These are phyloP conservation scores for Zoysia matrella DNA, from an alignment of 202 grass and related monocot genomes.

Conservation along the genomic window DNA sequence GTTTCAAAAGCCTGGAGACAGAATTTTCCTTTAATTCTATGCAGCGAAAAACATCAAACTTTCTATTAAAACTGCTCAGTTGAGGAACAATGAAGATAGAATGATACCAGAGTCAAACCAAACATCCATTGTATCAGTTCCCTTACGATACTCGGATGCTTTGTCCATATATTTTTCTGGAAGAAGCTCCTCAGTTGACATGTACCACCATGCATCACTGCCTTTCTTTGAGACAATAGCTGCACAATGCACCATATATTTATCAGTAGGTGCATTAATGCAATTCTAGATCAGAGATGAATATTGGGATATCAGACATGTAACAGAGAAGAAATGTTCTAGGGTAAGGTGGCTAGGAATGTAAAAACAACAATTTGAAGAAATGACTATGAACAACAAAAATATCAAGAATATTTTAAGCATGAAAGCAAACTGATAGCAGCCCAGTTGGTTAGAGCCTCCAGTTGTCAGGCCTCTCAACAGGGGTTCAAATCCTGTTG, in stretches of 20 bases:
- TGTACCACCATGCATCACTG: conserved; percentile 96
- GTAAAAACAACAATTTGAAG: neutral
- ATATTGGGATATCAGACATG: conserved; percentile 15
- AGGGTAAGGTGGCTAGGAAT: conserved; percentile 13
- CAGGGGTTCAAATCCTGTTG: too few species aligned
- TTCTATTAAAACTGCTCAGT: neutral
- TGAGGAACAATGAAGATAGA: conserved; percentile 28
- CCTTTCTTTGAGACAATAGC: conserved; percentile 86
- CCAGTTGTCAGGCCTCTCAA: too few species aligned
- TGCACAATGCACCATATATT: conserved; percentile 50
- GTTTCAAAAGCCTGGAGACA: conserved; percentile 16
- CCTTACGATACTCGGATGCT: conserved; percentile 83
- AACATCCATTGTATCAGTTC: conserved; percentile 99
- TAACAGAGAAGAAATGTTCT: neutral
- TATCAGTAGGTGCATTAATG: conserved; percentile 7
- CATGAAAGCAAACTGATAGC: neutral
- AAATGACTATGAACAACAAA: conserved; percentile 18
- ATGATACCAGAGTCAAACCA: conserved; percentile 97
- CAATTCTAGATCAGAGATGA: conserved; percentile 16
- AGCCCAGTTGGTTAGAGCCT: too few species aligned
- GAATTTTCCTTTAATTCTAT: conserved; percentile 17
- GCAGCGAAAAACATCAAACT: conserved; percentile 5
- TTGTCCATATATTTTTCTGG: conserved; percentile 72
- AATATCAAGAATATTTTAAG: conserved; percentile 20
- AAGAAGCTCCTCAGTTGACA: conserved; percentile 93